Base-by-base conservation (phyloP, 805 yeast genomes). In the Pichia pseudocactophila region DNA sequence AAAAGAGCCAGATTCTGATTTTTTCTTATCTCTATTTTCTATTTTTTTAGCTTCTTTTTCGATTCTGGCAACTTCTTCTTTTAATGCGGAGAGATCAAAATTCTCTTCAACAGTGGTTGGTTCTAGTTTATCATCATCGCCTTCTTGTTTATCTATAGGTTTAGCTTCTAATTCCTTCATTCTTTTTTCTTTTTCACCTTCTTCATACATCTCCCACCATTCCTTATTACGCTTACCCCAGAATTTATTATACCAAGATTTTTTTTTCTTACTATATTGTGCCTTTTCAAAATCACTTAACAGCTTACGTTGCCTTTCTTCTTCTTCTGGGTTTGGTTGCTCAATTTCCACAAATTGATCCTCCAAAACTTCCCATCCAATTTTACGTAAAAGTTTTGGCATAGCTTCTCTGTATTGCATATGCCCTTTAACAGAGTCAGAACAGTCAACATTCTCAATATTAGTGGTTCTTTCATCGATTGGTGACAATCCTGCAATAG, bases 301-400 rank as follows among this genome's bases (percentile, higher is more conserved):
- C 53, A 92, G 68, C 55, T 85, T 78, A 46, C 96, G 70, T 55
- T 88, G 94, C 50, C 90, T 76, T 50, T 88, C 88, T 19, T 77
- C 73, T 53, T 81, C 78, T 51, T 86, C 95, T 2, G 95, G 86
- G 60, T 90, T 96, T 0, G 96, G 94, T 56, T 90, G 97, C 58
- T 89, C 97, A 51, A 92, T 89, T 61, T 92, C 98, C 16, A 84
- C 81, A 57, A 92, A 92, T 58, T 89, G 96, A 45, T 92, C 98
- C 48, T 82, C 76, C 34, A 88, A 59, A 4, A 92, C 87, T 42
- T 84, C 82, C 78, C 94, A 82, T 4, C 84, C 89, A 33, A 85
- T 53, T 39, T 65, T 62, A 48, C 74, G 73, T 50, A 92, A 59
- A 35, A 92, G 69, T 52, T 76, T 77, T 1, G 99, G 99, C 74